phyloP scores from a whole-genome alignment of 192 early-diverging fungal species.

The Entomortierella chlamydospora region DNA sequence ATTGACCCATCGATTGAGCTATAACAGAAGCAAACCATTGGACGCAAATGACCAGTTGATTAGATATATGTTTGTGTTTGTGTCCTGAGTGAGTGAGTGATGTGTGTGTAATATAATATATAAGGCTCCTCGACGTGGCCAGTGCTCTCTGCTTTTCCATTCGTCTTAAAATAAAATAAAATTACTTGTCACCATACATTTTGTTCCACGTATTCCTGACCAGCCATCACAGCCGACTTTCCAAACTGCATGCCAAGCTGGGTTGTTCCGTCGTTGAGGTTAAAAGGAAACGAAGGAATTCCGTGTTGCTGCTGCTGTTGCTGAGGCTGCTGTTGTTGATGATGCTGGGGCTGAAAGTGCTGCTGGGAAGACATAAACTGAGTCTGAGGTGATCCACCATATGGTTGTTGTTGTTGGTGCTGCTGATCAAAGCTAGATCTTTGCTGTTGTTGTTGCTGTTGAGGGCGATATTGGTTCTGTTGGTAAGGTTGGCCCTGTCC shows the following conservation, averaged over 20 bases:
- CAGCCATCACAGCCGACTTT: slow-evolving; percentile 81
- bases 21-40: neutral
- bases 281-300: slow-evolving; percentile 61
- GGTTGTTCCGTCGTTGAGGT: slow-evolving; percentile 76
- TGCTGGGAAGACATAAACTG: slow-evolving; percentile 43
- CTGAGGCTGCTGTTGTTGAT: slow-evolving; percentile 19
- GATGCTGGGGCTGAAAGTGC: slow-evolving; percentile 20
- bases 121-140: neutral
- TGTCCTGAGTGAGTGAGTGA: too few species aligned
- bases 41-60: neutral
- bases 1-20: slow-evolving; percentile 89
- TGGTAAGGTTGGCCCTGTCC: slow-evolving; percentile 24
- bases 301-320: slow-evolving; percentile 39
- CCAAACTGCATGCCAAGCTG: slow-evolving; percentile 98
- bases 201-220: slow-evolving; percentile 88
- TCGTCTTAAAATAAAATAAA: neutral
- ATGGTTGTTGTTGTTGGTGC: slow-evolving; percentile 23
- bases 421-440: slow-evolving; percentile 44
- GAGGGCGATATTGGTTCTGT: slow-evolving; percentile 51
- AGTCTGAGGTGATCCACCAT: slow-evolving; percentile 34
- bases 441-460: slow-evolving; percentile 33
- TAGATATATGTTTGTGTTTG: neutral
- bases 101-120: neutral
- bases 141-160: slow-evolving; percentile 4
- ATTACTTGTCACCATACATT: slow-evolving; percentile 71